Conservation (phyloP, 352 stramenopile species). For the Globisporangium camurandrum region DNA sequence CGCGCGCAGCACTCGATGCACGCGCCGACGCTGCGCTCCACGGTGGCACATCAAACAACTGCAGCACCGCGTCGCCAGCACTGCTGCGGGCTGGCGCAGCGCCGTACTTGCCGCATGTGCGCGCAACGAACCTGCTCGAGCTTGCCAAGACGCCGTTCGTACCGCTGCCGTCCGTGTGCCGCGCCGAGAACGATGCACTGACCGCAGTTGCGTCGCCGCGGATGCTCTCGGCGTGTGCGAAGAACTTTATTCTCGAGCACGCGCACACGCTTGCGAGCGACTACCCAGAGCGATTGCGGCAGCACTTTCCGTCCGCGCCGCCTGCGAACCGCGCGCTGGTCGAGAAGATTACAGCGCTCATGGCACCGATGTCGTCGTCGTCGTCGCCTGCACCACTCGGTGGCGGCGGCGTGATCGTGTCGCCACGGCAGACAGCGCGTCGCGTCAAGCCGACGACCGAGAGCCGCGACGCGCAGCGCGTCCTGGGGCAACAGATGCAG, state of each 20-base stretch:
- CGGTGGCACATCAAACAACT: too few species aligned
- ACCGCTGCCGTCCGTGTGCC: background rate
- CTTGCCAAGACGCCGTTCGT: conserved; percentile 1
- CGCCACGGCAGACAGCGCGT: background rate
- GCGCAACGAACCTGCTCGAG: conserved; percentile 11
- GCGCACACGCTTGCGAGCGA: conserved; percentile 26
- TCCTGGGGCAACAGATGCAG: conserved; percentile 26
- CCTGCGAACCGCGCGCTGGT: background rate
- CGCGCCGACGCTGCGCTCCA: conserved; percentile 2
- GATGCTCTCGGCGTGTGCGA: conserved; percentile 36
- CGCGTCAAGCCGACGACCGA: background rate
- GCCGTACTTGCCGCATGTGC: conserved; percentile 17
- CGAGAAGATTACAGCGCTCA: background rate
- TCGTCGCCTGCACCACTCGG: background rate
- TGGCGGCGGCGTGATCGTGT: background rate
- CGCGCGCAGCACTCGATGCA: background rate
- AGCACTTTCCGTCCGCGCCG: conserved; percentile 14
- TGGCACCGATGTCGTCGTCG: conserved; percentile 4
- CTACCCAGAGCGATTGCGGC: conserved; percentile 25
- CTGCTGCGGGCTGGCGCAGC: conserved; percentile 10
- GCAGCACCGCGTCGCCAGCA: background rate
- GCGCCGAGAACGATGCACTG: conserved; percentile 6
- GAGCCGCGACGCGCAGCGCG: conserved; percentile 12
- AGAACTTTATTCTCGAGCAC: conserved; percentile 38
- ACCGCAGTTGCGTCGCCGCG: conserved; percentile 24